Percentiles rank a stretch among this genome's conserved stretches.
phyloP scores from a whole-genome alignment of 148 eudicot species.

The Euryodendron excelsum region DNA sequence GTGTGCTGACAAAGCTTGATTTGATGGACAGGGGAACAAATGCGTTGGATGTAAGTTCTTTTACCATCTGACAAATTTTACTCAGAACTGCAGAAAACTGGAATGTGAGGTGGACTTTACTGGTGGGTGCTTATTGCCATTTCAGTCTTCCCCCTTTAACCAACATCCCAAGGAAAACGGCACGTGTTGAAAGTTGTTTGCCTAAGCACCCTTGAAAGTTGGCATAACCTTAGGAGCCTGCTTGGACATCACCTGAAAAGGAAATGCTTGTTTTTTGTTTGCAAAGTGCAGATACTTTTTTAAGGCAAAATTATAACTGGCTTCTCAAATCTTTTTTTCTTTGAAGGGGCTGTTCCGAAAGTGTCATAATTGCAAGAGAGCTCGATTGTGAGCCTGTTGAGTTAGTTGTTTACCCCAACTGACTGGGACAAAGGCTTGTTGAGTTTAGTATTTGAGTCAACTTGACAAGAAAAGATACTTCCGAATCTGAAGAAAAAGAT shows the following conservation, averaged over 20 bases:
- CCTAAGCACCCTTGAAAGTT: no score
- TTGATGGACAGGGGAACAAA: slow-evolving; percentile 76
- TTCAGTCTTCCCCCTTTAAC: not conserved
- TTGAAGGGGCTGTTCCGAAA: no score
- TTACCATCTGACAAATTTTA: not conserved
- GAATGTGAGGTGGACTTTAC: not conserved
- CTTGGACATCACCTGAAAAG: not conserved
- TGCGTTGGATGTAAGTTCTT: slow-evolving; percentile 48
- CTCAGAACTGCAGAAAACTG: not conserved
- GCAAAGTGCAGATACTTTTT: not conserved
- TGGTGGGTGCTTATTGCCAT: not conserved
- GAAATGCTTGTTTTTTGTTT: not conserved
- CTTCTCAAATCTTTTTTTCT: no score
- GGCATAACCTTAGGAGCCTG: not conserved
- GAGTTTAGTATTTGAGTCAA: no score
- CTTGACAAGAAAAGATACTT: no score
- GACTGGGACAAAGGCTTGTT: no score
- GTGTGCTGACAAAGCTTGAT: slow-evolving; percentile 72
- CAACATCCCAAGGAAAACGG: not conserved
- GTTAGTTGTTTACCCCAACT: no score
- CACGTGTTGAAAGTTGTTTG: not conserved
- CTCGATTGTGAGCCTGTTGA: no score
- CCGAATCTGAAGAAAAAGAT: no score
- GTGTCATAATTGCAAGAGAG: no score
- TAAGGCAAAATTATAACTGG: no score